Conservation (phyloP, 2,329 filamentous ascomycete species). For the Microcyclospora pomicola region DNA sequence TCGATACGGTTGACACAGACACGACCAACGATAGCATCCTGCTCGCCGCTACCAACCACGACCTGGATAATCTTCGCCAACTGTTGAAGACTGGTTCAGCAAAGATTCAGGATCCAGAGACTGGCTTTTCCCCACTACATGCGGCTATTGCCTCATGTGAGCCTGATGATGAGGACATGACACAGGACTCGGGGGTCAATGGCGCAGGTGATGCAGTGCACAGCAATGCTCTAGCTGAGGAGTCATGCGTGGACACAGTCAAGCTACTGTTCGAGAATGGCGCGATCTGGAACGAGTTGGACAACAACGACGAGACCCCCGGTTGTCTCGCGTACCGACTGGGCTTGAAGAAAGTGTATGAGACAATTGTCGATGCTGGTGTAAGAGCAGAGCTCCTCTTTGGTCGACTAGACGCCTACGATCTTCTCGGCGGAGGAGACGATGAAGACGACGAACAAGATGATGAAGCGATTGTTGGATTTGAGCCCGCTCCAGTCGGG, state of each 20-base stretch:
- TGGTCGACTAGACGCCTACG: slow-evolving; percentile 68
- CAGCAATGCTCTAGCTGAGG: slow-evolving; percentile 28
- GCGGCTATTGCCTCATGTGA: slow-evolving; percentile 61
- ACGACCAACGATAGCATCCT: slow-evolving; percentile 45
- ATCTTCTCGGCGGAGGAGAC: slow-evolving; percentile 46
- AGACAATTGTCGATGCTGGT: slow-evolving; percentile 74
- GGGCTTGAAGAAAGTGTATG: slow-evolving; percentile 58
- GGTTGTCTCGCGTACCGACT: slow-evolving; percentile 68
- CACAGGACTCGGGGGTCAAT: slow-evolving; percentile 14
- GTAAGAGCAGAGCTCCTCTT: slow-evolving; percentile 82
- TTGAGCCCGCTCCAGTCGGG: slow-evolving; percentile 17
- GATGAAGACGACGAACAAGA: slow-evolving; percentile 33
- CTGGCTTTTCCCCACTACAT: slow-evolving; percentile 77
- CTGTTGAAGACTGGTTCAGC: slow-evolving; percentile 52
- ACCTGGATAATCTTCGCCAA: slow-evolving; percentile 52
- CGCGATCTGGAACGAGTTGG: slow-evolving; percentile 95
- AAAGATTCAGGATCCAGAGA: slow-evolving; percentile 70
- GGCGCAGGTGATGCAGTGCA: slow-evolving; percentile 22
- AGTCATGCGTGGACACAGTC: slow-evolving; percentile 53
- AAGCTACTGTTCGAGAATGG: slow-evolving; percentile 70
- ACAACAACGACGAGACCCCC: slow-evolving; percentile 74
- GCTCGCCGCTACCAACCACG: slow-evolving; percentile 51
- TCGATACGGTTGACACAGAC: slow-evolving; percentile 26
- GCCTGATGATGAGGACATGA: slow-evolving; percentile 27
- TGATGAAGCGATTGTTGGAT: slow-evolving; percentile 20